Base-by-base conservation (phyloP, 805 yeast species). In the Suhomyces xylopsoci region DNA sequence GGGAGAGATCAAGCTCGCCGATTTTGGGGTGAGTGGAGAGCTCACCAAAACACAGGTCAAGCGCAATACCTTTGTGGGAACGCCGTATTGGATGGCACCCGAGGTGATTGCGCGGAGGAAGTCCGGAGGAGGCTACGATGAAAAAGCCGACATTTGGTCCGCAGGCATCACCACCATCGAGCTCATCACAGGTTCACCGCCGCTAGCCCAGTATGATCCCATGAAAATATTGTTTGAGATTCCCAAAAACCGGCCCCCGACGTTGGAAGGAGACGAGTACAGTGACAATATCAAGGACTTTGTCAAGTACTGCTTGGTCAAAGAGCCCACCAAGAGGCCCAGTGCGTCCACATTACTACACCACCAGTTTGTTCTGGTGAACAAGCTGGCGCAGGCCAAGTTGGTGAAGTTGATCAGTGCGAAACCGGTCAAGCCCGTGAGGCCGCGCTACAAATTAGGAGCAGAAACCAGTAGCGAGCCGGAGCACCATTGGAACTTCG, bases 21-120 rank as follows among this genome's bases (percentile, higher is more conserved):
- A 93, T 70, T 92, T 92, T 74, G 98, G 98, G 1, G 97, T 92
- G 3, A 83, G 93, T 61, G 94, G 94, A 0, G 94, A 90, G 66
- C 76, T 92, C 25, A 80, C 85, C 19, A 69, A 76, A 45, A 78
- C 87, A 1, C 68, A 67, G 49, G 68, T 74, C 20, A 77, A 77
- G 55, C 80, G 85, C 57, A 82, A 81, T 51, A 89, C 97, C 0
- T 86, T 92, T 76, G 97, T 91, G 49, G 98, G 98, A 1, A 91
- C 97, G 0, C 97, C 97, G 12, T 90, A 83, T 68, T 92, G 97
- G 97, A 92, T 93, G 98, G 99, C 99, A 0, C 99, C 99, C 0
- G 99, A 94, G 66, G 88, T 93, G n/a, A 87, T 94, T 44, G 66
- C 76, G 5, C 66, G 79, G 49, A 45, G 50, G 4, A 28, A 36